phyloP scores from a whole-genome alignment of 192 early-diverging fungal species.

The Dissophora globulifera region DNA sequence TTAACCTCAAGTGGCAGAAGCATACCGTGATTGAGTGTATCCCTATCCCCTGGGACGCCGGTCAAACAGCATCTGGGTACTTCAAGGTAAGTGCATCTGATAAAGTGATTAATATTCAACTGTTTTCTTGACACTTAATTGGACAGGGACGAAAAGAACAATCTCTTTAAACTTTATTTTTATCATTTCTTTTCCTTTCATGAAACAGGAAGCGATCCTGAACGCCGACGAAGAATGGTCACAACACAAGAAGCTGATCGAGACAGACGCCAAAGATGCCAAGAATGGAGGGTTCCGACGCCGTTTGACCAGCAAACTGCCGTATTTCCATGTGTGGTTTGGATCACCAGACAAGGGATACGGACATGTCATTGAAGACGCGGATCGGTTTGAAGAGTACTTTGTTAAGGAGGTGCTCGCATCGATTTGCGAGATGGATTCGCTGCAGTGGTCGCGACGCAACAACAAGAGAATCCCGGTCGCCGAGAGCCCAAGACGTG shows the following conservation, averaged over 20 bases:
- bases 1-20: conserved; percentile 75
- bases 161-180: no score
- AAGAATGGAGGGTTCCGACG: conserved; percentile 73
- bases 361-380: conserved; percentile 97
- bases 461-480: conserved; percentile 76
- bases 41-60: conserved; percentile 82
- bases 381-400: conserved; percentile 80
- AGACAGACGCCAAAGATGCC: conserved; percentile 57
- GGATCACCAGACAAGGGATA: conserved; percentile 82
- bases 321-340: conserved; percentile 99
- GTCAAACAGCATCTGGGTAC: conserved; percentile 82
- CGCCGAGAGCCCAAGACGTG: conserved; percentile 59
- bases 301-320: conserved; percentile 79
- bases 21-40: conserved; percentile 95
- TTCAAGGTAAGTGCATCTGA: conserved; percentile 68
- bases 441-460: conserved; percentile 20
- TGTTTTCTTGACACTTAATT: no score
- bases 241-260: conserved; percentile 82
- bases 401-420: conserved; percentile 73
- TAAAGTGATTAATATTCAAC: no score
- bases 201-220: conserved; percentile 80
- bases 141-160: no score
- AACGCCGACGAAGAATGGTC: conserved; percentile 88
- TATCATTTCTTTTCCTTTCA: no score
- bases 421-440: conserved; percentile 54